These are phyloP conservation scores for Aspergillus flavus DNA, from an alignment of 2,329 filamentous ascomycete species.

Conservation along the genomic window DNA sequence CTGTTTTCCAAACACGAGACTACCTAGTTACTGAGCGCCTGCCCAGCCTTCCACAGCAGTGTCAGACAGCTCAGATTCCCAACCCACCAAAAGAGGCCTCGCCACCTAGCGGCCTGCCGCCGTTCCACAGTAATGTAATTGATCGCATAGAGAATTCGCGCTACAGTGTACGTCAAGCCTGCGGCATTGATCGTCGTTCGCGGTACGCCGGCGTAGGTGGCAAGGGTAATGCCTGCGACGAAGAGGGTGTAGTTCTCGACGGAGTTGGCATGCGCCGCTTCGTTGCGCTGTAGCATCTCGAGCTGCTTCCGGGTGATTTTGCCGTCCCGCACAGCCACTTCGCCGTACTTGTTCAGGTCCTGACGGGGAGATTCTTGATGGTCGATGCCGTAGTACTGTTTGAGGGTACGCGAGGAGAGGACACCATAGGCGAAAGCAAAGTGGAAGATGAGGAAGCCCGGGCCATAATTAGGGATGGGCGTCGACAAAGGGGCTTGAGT, in stretches of 20 bases:
- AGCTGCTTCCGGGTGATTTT: slow-evolving; percentile 49
- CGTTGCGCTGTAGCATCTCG: slow-evolving; percentile 47
- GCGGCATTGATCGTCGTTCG: slow-evolving; percentile 40
- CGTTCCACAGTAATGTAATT: slow-evolving; percentile 46
- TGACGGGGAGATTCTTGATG: slow-evolving; percentile 52
- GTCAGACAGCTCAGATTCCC: slow-evolving; percentile 47
- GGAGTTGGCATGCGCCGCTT: slow-evolving; percentile 52
- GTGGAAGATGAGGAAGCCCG: slow-evolving; percentile 37
- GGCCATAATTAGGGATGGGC: slow-evolving; percentile 20
- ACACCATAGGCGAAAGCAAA: slow-evolving; percentile 48
- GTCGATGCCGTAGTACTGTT: slow-evolving; percentile 48
- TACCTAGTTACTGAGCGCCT: not conserved
- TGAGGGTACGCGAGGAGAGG: slow-evolving; percentile 48
- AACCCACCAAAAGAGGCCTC: slow-evolving; percentile 47
- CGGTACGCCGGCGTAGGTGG: slow-evolving; percentile 44
- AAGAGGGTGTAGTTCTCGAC: slow-evolving; percentile 39
- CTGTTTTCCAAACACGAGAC: not conserved
- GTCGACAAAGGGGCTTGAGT: slow-evolving; percentile 11
- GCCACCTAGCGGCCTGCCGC: slow-evolving; percentile 35
- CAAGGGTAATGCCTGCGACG: slow-evolving; percentile 40
- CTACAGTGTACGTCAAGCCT: slow-evolving; percentile 45
- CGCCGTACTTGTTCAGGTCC: slow-evolving; percentile 51
- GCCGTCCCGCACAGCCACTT: slow-evolving; percentile 45
- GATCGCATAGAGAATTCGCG: slow-evolving; percentile 44
- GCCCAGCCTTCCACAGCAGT: slow-evolving; percentile 35